Base-by-base conservation (phyloP, 164 flowering plant species). In the Liquidambar formosana region DNA sequence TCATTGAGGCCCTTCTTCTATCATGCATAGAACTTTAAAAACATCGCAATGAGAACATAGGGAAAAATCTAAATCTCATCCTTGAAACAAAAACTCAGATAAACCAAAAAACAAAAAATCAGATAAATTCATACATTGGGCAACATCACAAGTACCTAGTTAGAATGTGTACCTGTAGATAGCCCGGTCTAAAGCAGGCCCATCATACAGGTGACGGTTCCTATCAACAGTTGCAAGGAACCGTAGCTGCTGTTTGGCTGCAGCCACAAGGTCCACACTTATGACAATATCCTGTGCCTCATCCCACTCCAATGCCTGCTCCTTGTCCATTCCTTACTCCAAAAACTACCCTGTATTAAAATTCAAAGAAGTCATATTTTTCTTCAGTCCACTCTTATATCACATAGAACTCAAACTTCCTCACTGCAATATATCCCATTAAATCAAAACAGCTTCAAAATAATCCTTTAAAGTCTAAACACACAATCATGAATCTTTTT, bases 221-320 rank as follows among this genome's bases (percentile, higher is more conserved):
- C 77, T 73, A 67, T 91, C 97, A 61, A 91, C 82, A 26, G 82
- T 79, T 1, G 81, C 84, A 56, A 91, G 94, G 73, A 89, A 88
- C 68, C 73, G 71, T 8, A 91, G 88, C 63, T 91, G 97, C 25
- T 67, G 72, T 61, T 80, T 83, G n/a, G 94, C 94, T 67, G 80
- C 86, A 62, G 79, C 76, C 5, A 85, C 76, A 53, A 89, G 85
- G 71, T 89, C 85, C n/a, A 67, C 75, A 44, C 88, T 86, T 38
- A 84, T 60, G 3, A 53, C 79, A 43, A 89, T 85, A 72, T 84
- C 83, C 62, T 88, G 92, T 0, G 97, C 97, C 76, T 89, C 81
- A 33, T 66, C 66, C 92, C 92, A 91, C 78, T 88, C 94, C 45
- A 75, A 11, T 67, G 83, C 83, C 69, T 86, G 97, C 15, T 76